phyloP scores from a whole-genome alignment of 805 yeast genomes.

The Kazachstania taianensis region DNA sequence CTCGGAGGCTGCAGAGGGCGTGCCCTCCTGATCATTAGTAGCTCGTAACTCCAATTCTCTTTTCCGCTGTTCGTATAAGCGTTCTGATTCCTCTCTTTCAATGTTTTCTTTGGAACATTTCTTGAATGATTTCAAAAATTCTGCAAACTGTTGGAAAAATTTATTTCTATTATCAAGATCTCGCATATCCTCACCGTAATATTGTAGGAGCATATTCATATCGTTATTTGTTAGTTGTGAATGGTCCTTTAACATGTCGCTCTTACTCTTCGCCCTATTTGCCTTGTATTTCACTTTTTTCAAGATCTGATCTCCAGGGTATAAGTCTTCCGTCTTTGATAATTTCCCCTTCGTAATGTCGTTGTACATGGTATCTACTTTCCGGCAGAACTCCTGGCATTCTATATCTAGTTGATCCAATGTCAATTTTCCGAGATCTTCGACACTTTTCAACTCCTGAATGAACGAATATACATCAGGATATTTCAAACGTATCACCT shows the following conservation, averaged over 20 bases:
- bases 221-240: slow-evolving; percentile 40
- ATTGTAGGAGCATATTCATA: slow-evolving; percentile 51
- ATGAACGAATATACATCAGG: slow-evolving; percentile 54
- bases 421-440: slow-evolving; percentile 48
- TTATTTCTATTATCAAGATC: slow-evolving; percentile 45
- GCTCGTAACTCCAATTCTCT: slow-evolving; percentile 31
- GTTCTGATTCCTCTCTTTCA: slow-evolving; percentile 56
- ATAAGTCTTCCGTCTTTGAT: slow-evolving; percentile 51
- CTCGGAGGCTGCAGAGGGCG: not conserved
- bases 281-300: slow-evolving; percentile 43
- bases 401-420: slow-evolving; percentile 54
- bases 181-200: slow-evolving; percentile 59
- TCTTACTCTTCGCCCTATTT: slow-evolving; percentile 45
- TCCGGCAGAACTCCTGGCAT: slow-evolving; percentile 42
- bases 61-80: slow-evolving; percentile 55
- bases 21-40: not conserved
- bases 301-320: slow-evolving; percentile 55
- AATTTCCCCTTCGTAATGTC: slow-evolving; percentile 54
- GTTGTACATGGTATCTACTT: slow-evolving; percentile 41
- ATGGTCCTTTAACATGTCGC: slow-evolving; percentile 42
- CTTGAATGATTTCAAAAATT: slow-evolving; percentile 51
- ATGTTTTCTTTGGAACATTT: slow-evolving; percentile 57
- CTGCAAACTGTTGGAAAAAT: slow-evolving; percentile 52
- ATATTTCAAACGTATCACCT: slow-evolving; percentile 51
- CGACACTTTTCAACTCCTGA: slow-evolving; percentile 45